phyloP scores from a whole-genome alignment of 331 rosid genomes.

The Cucumis variabilis region DNA sequence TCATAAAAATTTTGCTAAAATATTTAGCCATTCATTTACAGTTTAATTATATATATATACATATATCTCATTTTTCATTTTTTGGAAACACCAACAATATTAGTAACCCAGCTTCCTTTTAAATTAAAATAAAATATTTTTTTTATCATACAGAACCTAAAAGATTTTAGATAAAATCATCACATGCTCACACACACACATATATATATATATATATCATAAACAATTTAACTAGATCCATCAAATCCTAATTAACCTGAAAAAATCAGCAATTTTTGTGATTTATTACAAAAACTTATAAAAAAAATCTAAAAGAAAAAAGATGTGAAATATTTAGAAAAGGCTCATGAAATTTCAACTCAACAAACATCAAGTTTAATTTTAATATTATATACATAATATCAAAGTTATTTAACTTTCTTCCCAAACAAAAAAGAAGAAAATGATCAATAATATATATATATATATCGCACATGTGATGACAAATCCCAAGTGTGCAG shows the following conservation, averaged over 20 bases:
- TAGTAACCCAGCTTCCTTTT: too few relatives aligned
- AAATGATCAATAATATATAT: neutral
- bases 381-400: neutral
- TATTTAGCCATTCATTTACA: too few relatives aligned
- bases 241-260: neutral
- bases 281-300: too few relatives aligned
- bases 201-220: too few relatives aligned
- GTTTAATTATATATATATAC: too few relatives aligned
- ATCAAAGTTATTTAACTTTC: neutral
- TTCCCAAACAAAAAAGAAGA: neutral
- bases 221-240: neutral
- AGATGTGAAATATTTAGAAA: neutral
- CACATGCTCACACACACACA: neutral
- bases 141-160: too few relatives aligned
- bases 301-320: neutral
- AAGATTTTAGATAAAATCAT: neutral
- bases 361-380: too few relatives aligned
- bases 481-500: neutral
- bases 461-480: neutral
- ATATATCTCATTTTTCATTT: too few relatives aligned
- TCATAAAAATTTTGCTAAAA: too few relatives aligned
- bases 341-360: neutral
- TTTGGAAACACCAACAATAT: neutral
- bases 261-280: too few relatives aligned
- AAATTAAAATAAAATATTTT: too few relatives aligned